A percentile compares a stretch with the other conserved stretches of the same genome.
These are phyloP conservation scores for Fusarium albosuccineum DNA, from an alignment of 2,329 filamentous ascomycete species.

Conservation along the genomic window DNA sequence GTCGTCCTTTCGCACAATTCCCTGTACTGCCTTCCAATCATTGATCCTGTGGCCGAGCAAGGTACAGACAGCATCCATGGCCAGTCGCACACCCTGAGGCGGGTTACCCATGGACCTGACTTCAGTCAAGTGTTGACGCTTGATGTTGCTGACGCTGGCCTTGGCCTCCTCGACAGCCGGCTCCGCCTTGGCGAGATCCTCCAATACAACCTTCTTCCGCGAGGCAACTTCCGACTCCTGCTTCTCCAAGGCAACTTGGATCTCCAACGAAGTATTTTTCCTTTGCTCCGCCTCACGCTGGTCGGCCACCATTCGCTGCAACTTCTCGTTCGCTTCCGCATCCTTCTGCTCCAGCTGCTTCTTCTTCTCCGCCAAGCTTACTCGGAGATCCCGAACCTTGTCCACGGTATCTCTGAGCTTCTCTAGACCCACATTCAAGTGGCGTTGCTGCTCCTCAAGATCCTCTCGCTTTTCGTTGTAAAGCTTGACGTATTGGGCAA, in stretches of 20 bases:
- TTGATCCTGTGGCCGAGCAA: conserved; percentile 90
- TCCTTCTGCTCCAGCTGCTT: conserved; percentile 93
- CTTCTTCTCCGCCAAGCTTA: conserved; percentile 94
- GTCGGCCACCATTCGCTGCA: conserved; percentile 96
- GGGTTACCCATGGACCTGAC: conserved; percentile 97
- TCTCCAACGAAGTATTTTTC: conserved; percentile 88
- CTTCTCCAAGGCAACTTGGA: conserved; percentile 87
- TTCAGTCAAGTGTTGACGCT: conserved; percentile 96
- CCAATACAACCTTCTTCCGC: conserved; percentile 85
- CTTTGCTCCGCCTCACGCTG: conserved; percentile 94
- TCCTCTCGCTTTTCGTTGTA: conserved; percentile 99
- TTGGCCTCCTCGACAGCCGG: conserved; percentile 93
- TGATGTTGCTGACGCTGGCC: conserved; percentile 98
- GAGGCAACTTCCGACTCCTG: conserved; percentile 90
- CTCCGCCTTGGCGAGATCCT: conserved; percentile 90
- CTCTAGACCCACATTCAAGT: conserved; percentile 97
- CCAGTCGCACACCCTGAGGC: conserved; percentile 88
- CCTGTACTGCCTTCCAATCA: conserved; percentile 92
- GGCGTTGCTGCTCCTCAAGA: conserved; percentile 96
- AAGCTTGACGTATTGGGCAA: conserved; percentile 95
- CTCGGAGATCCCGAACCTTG: conserved; percentile 93
- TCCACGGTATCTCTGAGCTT: conserved; percentile 97
- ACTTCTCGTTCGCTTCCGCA: conserved; percentile 94
- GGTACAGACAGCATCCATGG: conserved; percentile 96
- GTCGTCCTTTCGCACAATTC: conserved; percentile 89